Conservation (phyloP, 257 asterid genomes). For the Przewalskia tangutica region DNA sequence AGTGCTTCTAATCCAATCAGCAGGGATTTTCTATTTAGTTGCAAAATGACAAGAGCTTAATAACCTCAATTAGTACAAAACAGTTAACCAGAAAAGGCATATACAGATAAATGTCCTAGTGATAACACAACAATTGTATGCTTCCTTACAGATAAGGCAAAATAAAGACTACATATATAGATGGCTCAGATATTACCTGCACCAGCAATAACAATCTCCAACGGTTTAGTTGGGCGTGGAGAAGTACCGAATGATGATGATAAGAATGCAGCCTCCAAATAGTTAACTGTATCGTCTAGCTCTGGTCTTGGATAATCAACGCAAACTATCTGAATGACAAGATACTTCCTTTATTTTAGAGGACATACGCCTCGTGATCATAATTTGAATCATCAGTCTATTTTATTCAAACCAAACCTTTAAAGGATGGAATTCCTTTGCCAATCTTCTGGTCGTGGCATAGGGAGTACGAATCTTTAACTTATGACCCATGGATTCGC, state of each 20-base stretch:
- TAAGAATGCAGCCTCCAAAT: slow-evolving; percentile 75
- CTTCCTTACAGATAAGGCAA: neutral
- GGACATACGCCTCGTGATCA: neutral
- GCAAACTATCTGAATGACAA: slow-evolving; percentile 64
- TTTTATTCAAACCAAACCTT: slow-evolving; percentile 39
- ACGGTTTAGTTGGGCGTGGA: slow-evolving; percentile 68
- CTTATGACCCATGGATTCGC: slow-evolving; percentile 52
- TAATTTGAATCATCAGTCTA: neutral
- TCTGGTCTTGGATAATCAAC: slow-evolving; percentile 85
- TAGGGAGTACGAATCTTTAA: slow-evolving; percentile 26
- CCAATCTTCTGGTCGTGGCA: slow-evolving; percentile 20
- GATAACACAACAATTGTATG: neutral
- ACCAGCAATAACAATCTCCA: slow-evolving; percentile 86
- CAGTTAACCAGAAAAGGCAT: neutral
- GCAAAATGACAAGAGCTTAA: neutral
- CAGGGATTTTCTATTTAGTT: neutral
- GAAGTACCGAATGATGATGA: slow-evolving; percentile 58
- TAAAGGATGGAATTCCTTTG: slow-evolving; percentile 26
- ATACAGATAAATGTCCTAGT: neutral
- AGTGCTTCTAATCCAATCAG: neutral
- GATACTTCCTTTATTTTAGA: neutral
- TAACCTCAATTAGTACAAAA: neutral
- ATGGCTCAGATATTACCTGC: slow-evolving; percentile 46
- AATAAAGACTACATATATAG: neutral
- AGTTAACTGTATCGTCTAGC: slow-evolving; percentile 67